These are phyloP conservation scores for Apiotrichum gracile DNA, from an alignment of 1,284 basidiomycete genomes.

Conservation along the genomic window DNA sequence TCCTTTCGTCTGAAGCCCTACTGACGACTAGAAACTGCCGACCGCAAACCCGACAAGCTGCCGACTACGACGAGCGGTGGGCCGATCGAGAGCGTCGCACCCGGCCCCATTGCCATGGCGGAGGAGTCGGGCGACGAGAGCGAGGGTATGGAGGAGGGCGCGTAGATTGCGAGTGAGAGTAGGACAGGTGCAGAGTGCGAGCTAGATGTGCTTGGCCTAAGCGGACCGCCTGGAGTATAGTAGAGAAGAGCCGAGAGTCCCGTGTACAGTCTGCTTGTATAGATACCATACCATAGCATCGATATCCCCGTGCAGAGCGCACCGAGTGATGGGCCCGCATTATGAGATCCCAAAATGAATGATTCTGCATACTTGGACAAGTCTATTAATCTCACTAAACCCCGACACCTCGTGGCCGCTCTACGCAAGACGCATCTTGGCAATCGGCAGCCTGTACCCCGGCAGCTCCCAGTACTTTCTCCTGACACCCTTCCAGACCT, in stretches of 20 bases:
- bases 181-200: background rate
- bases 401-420: too few species aligned
- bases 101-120: slow-evolving; percentile 27
- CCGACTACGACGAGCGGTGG: slow-evolving; percentile 35
- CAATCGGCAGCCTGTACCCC: slow-evolving; percentile 43
- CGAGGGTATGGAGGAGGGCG: slow-evolving; percentile 8
- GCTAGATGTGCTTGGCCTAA: background rate
- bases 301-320: too few species aligned
- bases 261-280: too few species aligned
- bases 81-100: slow-evolving; percentile 31
- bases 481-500: slow-evolving; percentile 47
- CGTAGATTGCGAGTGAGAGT: background rate
- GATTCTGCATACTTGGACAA: too few species aligned
- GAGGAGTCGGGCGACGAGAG: slow-evolving; percentile 3
- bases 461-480: slow-evolving; percentile 48
- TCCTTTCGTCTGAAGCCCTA: background rate
- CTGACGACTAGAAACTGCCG: slow-evolving; percentile 29
- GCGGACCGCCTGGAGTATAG: background rate
- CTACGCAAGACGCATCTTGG: slow-evolving; percentile 28
- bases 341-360: too few species aligned
- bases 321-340: too few species aligned
- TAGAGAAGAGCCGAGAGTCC: too few species aligned
- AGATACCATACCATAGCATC: too few species aligned
- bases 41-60: slow-evolving; percentile 39
- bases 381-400: too few species aligned